Evolutionary conservation across 441 rosid genomes (phyloP).

Genomic region (Sinapis alba): DNA sequence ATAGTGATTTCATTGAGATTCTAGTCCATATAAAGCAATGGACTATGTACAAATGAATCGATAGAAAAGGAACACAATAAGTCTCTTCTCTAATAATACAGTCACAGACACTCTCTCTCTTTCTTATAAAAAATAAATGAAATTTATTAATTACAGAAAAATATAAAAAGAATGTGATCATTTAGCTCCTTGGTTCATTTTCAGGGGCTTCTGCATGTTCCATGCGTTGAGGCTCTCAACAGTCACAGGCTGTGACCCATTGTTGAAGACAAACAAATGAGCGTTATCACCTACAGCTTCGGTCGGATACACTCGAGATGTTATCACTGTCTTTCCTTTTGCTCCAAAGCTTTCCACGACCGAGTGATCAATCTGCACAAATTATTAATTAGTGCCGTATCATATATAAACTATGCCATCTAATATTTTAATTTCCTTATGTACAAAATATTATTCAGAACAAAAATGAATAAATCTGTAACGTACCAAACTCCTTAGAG

Average conservation of each 20-base stretch:
- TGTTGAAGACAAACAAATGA: slow-evolving; percentile 70
- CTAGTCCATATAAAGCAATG: neutral
- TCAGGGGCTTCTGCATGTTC: slow-evolving; percentile 62
- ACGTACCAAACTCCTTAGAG: slow-evolving; percentile 65
- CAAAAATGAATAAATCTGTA: neutral
- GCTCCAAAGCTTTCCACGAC: slow-evolving; percentile 85
- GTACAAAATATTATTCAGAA: neutral
- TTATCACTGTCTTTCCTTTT: slow-evolving; percentile 67
- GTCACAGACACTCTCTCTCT: slow-evolving; percentile 13
- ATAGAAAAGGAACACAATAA: neutral
- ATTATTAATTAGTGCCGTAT: neutral
- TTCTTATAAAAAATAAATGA: neutral
- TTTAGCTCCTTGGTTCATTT: slow-evolving; percentile 41
- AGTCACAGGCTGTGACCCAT: slow-evolving; percentile 54
- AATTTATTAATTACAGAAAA: neutral
- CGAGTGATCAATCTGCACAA: slow-evolving; percentile 67
- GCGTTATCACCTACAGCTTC: slow-evolving; percentile 49
- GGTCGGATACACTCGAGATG: slow-evolving; percentile 75
- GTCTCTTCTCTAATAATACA: neutral
- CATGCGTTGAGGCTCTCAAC: slow-evolving; percentile 69
- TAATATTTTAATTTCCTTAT: neutral
- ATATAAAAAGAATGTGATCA: slow-evolving; percentile 10
- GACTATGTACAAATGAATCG: slow-evolving; percentile 18
- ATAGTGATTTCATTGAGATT: no score
- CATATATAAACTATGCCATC: neutral